Conservation (phyloP, 495 filamentous ascomycete species). For the Neurospora sp. region DNA sequence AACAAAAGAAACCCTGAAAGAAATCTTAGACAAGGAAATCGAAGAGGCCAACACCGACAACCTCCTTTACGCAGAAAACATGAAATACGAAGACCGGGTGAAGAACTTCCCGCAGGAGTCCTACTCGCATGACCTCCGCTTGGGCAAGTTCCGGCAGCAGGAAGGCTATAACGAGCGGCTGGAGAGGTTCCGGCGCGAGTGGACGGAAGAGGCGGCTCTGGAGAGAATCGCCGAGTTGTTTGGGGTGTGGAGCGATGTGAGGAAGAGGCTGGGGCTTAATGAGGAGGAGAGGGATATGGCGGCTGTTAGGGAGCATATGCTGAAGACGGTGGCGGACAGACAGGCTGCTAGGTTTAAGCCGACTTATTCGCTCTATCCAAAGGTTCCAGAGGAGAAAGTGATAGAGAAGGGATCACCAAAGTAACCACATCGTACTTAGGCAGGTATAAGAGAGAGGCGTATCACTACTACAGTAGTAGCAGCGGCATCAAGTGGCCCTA, state of each 20-base stretch:
- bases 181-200: neutral
- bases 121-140: neutral
- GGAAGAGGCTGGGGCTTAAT: neutral
- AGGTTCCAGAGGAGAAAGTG: neutral
- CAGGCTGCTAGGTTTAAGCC: neutral
- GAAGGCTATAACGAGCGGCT: neutral
- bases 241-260: neutral
- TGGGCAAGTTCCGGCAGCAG: neutral
- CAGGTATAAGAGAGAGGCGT: neutral
- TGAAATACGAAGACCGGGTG: neutral
- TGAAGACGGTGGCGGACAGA: neutral
- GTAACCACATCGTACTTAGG: neutral
- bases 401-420: neutral
- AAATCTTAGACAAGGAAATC: neutral
- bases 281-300: neutral
- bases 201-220: neutral
- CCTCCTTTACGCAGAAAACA: neutral
- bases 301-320: neutral
- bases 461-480: neutral
- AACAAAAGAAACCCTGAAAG: neutral
- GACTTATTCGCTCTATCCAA: neutral
- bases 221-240: neutral
- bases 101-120: neutral
- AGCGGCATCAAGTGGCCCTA: neutral
- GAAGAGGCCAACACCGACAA: neutral